These are phyloP conservation scores for Hura crepitans DNA, from an alignment of 441 rosid species.

Conservation along the genomic window DNA sequence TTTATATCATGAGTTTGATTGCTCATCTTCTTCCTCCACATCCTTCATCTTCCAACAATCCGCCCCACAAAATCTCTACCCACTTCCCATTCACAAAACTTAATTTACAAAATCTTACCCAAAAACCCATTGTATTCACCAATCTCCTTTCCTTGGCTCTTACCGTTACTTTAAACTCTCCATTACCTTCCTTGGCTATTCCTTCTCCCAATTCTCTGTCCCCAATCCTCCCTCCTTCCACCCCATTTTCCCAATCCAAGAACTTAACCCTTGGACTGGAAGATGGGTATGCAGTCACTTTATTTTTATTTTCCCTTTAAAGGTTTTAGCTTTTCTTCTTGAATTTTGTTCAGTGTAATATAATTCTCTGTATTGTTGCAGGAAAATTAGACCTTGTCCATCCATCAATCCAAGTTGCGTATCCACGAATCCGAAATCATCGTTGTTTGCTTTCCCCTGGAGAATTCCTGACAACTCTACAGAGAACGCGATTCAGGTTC, in stretches of 20 bases:
- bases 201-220: slow-evolving; percentile 58
- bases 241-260: slow-evolving; percentile 87
- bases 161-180: slow-evolving; percentile 44
- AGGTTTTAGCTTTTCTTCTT: neutral
- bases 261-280: slow-evolving; percentile 56
- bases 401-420: slow-evolving; percentile 81
- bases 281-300: slow-evolving; percentile 51
- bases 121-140: slow-evolving; percentile 33
- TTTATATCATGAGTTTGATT: slow-evolving; percentile 26
- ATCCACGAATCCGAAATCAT: slow-evolving; percentile 78
- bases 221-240: slow-evolving; percentile 42
- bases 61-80: slow-evolving; percentile 6
- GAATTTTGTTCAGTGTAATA: neutral
- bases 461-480: slow-evolving; percentile 47
- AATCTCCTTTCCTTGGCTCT: slow-evolving; percentile 35
- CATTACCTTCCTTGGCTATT: slow-evolving; percentile 56
- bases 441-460: slow-evolving; percentile 72
- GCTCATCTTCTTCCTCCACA: slow-evolving; percentile 31
- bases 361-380: slow-evolving; percentile 16
- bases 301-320: neutral
- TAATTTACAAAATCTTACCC: slow-evolving; percentile 15
- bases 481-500: slow-evolving; percentile 55
- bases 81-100: slow-evolving; percentile 12
- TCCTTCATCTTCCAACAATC: slow-evolving; percentile 20
- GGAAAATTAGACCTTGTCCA: slow-evolving; percentile 84